These are phyloP conservation scores for Aspergillus haitiensis DNA, from an alignment of 495 filamentous ascomycete genomes.

Conservation along the genomic window DNA sequence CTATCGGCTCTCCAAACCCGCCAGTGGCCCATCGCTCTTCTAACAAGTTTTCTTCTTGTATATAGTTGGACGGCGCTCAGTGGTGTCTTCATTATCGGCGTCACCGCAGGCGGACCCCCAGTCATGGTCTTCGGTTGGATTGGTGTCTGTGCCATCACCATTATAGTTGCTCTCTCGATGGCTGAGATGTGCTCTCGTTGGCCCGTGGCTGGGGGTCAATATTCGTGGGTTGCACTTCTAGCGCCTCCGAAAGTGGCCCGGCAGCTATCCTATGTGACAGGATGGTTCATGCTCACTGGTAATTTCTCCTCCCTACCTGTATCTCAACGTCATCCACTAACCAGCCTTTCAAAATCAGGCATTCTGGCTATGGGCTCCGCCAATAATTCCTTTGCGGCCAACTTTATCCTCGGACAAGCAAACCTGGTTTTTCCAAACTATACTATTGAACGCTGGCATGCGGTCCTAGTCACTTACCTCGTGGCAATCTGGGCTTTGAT, in stretches of 20 bases:
- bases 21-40: neutral
- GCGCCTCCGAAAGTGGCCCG: conserved; percentile 52
- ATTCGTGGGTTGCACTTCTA: conserved; percentile 58
- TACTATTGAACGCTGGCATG: conserved; percentile 55
- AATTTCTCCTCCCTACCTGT: conserved; percentile 7
- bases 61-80: conserved; percentile 56
- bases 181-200: conserved; percentile 59
- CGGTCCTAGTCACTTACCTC: conserved; percentile 48
- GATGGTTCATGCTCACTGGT: conserved; percentile 57
- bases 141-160: conserved; percentile 48
- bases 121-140: conserved; percentile 61
- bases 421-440: conserved; percentile 49
- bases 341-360: conserved; percentile 26
- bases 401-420: conserved; percentile 52
- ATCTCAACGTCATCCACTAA: neutral
- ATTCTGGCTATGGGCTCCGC: conserved; percentile 55
- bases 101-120: conserved; percentile 55
- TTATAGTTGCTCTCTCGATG: conserved; percentile 58
- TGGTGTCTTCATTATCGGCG: conserved; percentile 57
- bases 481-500: conserved; percentile 37
- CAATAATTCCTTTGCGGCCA: conserved; percentile 53
- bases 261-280: conserved; percentile 49
- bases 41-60: neutral
- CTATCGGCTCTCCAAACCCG: too few relatives aligned
- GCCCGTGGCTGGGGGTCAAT: conserved; percentile 56